Evolutionary conservation across 805 yeast genomes (phyloP).

Genomic region (Suhomyces sp.): DNA sequence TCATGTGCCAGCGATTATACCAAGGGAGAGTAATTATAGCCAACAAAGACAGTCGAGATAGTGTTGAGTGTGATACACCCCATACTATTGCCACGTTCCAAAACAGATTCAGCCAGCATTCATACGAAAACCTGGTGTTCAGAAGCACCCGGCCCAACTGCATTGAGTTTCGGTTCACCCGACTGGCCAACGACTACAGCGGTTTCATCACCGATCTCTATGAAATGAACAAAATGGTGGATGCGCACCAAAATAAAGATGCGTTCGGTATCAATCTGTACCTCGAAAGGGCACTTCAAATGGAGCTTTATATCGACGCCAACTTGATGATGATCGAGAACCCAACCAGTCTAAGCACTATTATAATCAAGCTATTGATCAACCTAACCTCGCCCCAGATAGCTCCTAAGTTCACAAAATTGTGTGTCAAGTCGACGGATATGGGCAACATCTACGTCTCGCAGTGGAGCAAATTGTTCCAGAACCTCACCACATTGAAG

Average conservation of each 20-base stretch:
- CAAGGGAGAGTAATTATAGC: conserved; percentile 15
- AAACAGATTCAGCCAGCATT: conserved; percentile 5
- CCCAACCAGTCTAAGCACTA: conserved; percentile 31
- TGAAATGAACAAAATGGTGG: conserved; percentile 9
- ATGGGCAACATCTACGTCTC: conserved; percentile 30
- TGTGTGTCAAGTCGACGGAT: conserved; percentile 31
- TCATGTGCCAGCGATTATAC: conserved; percentile 19
- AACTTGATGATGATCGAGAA: conserved; percentile 24
- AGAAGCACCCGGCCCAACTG: conserved; percentile 17
- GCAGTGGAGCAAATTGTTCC: conserved; percentile 32
- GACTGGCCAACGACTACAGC: conserved; percentile 22
- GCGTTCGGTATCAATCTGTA: conserved; percentile 5
- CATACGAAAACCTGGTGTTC: conserved; percentile 9
- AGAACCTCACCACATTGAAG: conserved; percentile 16
- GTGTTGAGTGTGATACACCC: conserved; percentile 8
- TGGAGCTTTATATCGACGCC: conserved; percentile 26
- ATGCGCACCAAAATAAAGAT: background rate
- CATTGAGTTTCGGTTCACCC: conserved; percentile 19
- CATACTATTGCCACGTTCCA: conserved; percentile 13
- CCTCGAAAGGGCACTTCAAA: conserved; percentile 15
- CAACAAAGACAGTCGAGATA: conserved; percentile 4
- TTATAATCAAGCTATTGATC: conserved; percentile 27
- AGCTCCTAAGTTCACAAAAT: conserved; percentile 15
- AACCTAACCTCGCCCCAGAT: conserved; percentile 14
- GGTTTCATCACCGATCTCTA: conserved; percentile 19